phyloP scores from a whole-genome alignment of 352 stramenopile species.

The Albugo candida region DNA sequence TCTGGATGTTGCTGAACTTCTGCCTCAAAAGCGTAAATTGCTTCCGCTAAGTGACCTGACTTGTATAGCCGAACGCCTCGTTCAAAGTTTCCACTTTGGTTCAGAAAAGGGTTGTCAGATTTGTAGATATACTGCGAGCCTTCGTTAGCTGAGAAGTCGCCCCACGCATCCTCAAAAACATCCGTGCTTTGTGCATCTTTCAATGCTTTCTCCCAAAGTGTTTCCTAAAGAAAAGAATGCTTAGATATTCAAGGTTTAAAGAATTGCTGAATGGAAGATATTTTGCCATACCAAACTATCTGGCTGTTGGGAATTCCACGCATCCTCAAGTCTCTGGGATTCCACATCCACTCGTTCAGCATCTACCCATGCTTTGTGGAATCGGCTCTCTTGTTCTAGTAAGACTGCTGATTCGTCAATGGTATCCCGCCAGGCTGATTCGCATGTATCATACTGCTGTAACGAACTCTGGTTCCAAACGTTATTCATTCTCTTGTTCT shows the following conservation, averaged over 20 bases:
- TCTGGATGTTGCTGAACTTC: conserved; percentile 85
- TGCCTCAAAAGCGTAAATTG: conserved; percentile 89
- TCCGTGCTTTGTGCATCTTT: conserved; percentile 40
- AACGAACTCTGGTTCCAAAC: background rate
- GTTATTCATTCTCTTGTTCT: conserved; percentile 4
- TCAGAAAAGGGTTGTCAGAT: conserved; percentile 46
- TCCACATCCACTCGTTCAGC: conserved; percentile 4
- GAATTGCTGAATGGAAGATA: too few species aligned
- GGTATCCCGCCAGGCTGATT: background rate
- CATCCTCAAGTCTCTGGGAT: conserved; percentile 34
- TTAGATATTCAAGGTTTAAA: conserved; percentile 2
- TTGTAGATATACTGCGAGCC: conserved; percentile 49
- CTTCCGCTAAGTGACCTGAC: conserved; percentile 79
- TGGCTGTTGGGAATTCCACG: conserved; percentile 23
- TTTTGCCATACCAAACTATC: conserved; percentile 21
- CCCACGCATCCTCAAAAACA: conserved; percentile 60
- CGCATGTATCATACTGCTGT: background rate
- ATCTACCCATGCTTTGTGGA: too few species aligned
- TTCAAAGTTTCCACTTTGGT: conserved; percentile 49
- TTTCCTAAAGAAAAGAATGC: conserved; percentile 14
- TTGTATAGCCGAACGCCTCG: conserved; percentile 71
- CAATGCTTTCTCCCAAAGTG: conserved; percentile 65
- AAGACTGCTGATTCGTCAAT: too few species aligned
- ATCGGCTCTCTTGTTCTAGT: too few species aligned
- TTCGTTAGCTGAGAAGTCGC: conserved; percentile 6